A percentile compares a stretch with the other conserved stretches of the same genome.
Evolutionary conservation across 1,284 basidiomycete species (phyloP).

Genomic region (Cryptococcus hybrid): DNA sequence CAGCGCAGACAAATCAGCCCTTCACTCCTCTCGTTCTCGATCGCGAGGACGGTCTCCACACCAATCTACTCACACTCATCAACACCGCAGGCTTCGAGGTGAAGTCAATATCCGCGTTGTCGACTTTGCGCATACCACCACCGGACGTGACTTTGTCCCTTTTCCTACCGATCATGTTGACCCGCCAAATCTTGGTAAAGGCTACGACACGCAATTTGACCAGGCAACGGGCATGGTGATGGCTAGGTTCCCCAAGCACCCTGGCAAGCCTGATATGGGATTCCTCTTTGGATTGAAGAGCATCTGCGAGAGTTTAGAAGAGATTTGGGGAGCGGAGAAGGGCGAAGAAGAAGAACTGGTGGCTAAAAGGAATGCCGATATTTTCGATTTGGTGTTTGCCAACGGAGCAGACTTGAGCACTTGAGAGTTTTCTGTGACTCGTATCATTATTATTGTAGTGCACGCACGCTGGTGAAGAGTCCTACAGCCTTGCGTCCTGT

Average conservation of each 20-base stretch:
- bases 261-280: conserved; percentile 84
- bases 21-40: conserved; percentile 8
- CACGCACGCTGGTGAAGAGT: too few relatives aligned
- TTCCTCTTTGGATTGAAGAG: conserved; percentile 90
- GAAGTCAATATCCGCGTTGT: conserved; percentile 95
- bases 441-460: too few relatives aligned
- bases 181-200: conserved; percentile 59
- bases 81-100: conserved; percentile 59
- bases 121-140: conserved; percentile 98
- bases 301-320: conserved; percentile 68
- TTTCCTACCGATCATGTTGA: conserved; percentile 38
- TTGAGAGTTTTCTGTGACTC: background rate
- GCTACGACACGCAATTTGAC: conserved; percentile 77
- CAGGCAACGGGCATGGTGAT: conserved; percentile 72
- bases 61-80: conserved; percentile 5
- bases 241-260: conserved; percentile 81
- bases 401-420: conserved; percentile 19
- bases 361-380: conserved; percentile 25
- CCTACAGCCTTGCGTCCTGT: background rate
- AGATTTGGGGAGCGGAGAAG: conserved; percentile 76
- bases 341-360: conserved; percentile 19
- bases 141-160: conserved; percentile 84
- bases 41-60: conserved; percentile 3
- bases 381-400: conserved; percentile 37
- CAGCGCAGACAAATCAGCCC: conserved; percentile 21